Conservation (phyloP, 495 filamentous ascomycete genomes). For the Penicillium coprophilum region DNA sequence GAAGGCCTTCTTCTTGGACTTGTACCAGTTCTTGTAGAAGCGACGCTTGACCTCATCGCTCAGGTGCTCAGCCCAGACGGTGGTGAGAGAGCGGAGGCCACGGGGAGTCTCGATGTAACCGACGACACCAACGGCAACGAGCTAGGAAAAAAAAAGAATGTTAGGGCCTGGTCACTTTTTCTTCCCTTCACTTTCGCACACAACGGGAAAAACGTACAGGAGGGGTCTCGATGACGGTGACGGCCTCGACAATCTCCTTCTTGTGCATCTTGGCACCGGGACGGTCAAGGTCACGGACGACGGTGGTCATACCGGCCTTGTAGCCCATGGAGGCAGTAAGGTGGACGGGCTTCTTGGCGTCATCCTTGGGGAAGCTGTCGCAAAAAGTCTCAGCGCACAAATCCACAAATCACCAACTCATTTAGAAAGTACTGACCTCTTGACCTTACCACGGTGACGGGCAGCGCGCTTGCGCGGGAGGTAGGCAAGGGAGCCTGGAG, state of each 20-base stretch:
- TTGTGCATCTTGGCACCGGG: slow-evolving; percentile 99
- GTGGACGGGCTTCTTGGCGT: slow-evolving; percentile 99
- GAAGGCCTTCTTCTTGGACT: slow-evolving; percentile 99
- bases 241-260: slow-evolving; percentile 99
- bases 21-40: slow-evolving; percentile 99
- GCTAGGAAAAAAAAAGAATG: slow-evolving; percentile 52
- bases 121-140: slow-evolving; percentile 98
- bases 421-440: slow-evolving; percentile 65
- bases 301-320: slow-evolving; percentile 99
- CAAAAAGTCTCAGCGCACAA: slow-evolving; percentile 35
- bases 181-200: slow-evolving; percentile 2
- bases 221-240: slow-evolving; percentile 98
- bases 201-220: slow-evolving; percentile 67
- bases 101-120: slow-evolving; percentile 99
- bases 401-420: slow-evolving; percentile 14
- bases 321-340: slow-evolving; percentile 98
- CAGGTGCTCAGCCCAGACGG: slow-evolving; percentile 99
- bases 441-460: slow-evolving; percentile 96
- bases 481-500: slow-evolving; percentile 79
- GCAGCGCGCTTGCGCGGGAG: slow-evolving; percentile 95
- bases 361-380: slow-evolving; percentile 97
- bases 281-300: slow-evolving; percentile 99
- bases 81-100: slow-evolving; percentile 98
- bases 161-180: not conserved
- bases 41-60: slow-evolving; percentile 97